phyloP scores from a whole-genome alignment of 2,329 filamentous ascomycete species.

The Fusarium neocosmosporiellum region DNA sequence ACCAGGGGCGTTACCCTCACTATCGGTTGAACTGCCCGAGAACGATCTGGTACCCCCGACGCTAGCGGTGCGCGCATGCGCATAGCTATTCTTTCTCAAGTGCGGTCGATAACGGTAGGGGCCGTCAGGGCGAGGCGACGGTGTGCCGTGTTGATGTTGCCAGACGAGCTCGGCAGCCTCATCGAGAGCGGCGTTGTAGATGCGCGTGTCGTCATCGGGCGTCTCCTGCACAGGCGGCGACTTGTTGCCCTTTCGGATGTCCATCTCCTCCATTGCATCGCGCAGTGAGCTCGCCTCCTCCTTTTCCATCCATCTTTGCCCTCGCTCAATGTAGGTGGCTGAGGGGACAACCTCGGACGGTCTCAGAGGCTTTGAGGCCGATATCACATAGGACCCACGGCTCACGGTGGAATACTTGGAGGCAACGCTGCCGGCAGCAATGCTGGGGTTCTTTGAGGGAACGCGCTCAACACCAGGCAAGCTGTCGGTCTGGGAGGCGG shows the following conservation, averaged over 20 bases:
- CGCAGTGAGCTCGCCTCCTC: slow-evolving; percentile 78
- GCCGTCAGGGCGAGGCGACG: slow-evolving; percentile 67
- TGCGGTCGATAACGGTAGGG: slow-evolving; percentile 77
- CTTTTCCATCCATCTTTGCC: slow-evolving; percentile 83
- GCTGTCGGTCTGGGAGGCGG: slow-evolving; percentile 44
- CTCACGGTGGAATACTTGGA: slow-evolving; percentile 63
- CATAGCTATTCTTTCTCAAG: slow-evolving; percentile 77
- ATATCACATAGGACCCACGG: slow-evolving; percentile 64
- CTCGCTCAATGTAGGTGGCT: slow-evolving; percentile 77
- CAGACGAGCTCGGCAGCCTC: slow-evolving; percentile 85
- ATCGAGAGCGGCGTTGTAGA: slow-evolving; percentile 78
- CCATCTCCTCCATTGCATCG: slow-evolving; percentile 79
- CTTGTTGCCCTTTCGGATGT: slow-evolving; percentile 58
- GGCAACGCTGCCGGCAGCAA: slow-evolving; percentile 57
- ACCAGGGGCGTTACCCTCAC: slow-evolving; percentile 52
- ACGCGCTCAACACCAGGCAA: slow-evolving; percentile 40
- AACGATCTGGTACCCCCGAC: slow-evolving; percentile 61
- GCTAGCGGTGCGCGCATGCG: slow-evolving; percentile 72
- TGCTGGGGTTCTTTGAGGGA: slow-evolving; percentile 52
- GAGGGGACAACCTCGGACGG: slow-evolving; percentile 73
- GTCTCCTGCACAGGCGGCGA: slow-evolving; percentile 38
- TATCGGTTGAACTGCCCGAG: slow-evolving; percentile 64
- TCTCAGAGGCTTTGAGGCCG: slow-evolving; percentile 58
- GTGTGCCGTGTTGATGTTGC: slow-evolving; percentile 73
- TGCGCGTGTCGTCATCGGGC: slow-evolving; percentile 66